Base-by-base conservation (phyloP, 2,329 filamentous ascomycete genomes). In the Cryphonectria carpinicola region DNA sequence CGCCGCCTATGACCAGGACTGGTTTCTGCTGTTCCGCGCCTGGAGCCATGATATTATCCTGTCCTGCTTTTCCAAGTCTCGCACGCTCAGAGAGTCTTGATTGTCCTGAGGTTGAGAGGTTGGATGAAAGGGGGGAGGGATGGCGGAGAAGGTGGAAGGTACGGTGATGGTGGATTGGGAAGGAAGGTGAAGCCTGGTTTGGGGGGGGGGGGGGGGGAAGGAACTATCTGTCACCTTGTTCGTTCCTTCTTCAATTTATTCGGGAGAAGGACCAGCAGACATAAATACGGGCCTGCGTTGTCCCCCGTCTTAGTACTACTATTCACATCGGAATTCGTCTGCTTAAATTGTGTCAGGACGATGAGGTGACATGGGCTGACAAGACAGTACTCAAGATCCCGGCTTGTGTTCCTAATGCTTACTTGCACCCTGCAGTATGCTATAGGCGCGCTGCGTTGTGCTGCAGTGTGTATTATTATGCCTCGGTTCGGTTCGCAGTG, bases 1-100 rank as follows among this genome's bases (percentile, higher is more conserved):
- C 87, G 58, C 81, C 85, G 75, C 87, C 88, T 65, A 89, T 81
- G 67, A 89, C 85, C 75, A 89, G 83, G 74, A 87, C 86, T 60
- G 82, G 86, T 65, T 79, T 70, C 37, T 74, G 39, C 5, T 75
- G 49, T 2, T 63, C 39, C 32, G 46, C n/a, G 10, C 32, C 37
- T 35, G 49, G 46, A 58, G 64, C 58, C 65, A 70, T 72, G 6
- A 17, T 35, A 28, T 72, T 4, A n/a, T 32, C 46, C 35, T 64
- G 74, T 25, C 4, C 28, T 28, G 56, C 28, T 17, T 41, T 37
- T 60, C 13, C 35, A 2, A 1, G 4, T 37, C 28, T 61, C 28
- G 28, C 28, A 5, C 35, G 56, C 13, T 22, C 10, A 49, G 46
- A n/a, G 35, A n/a, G 58, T n/a, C 6, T 14, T 32, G 8, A 1